phyloP scores from a whole-genome alignment of 192 early-diverging fungal species.

The Umbelopsis sp. region DNA sequence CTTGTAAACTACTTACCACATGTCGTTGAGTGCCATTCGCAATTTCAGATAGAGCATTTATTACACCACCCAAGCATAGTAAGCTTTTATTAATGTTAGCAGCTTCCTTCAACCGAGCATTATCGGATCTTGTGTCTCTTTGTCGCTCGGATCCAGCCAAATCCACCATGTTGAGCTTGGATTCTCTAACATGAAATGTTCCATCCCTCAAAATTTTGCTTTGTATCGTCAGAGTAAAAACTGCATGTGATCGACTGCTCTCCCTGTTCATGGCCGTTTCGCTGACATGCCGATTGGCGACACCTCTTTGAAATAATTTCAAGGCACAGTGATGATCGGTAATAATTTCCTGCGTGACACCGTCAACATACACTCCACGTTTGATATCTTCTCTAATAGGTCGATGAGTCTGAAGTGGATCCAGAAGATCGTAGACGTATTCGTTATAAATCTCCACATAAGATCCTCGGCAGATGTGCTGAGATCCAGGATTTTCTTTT shows the following conservation, averaged over 20 bases:
- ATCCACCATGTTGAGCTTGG: constrained; percentile 74
- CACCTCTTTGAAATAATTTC: constrained; percentile 63
- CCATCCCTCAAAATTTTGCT: constrained; percentile 46
- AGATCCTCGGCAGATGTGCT: constrained; percentile 81
- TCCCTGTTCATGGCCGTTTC: constrained; percentile 84
- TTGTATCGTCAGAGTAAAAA: constrained; percentile 77
- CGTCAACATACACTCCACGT: constrained; percentile 66
- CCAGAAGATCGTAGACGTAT: constrained; percentile 84
- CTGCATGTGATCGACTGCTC: constrained; percentile 80
- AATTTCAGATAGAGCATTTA: constrained; percentile 76
- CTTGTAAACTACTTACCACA: constrained; percentile 32
- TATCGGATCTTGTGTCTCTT: constrained; percentile 63
- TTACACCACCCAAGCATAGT: constrained; percentile 78
- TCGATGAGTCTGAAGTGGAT: constrained; percentile 56
- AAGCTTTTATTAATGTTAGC: constrained; percentile 84
- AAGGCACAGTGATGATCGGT: constrained; percentile 62
- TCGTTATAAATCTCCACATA: constrained; percentile 97
- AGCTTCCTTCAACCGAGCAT: constrained; percentile 73
- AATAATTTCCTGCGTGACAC: constrained; percentile 65
- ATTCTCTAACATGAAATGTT: constrained; percentile 61
- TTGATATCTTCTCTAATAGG: constrained; percentile 70
- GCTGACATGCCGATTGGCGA: constrained; percentile 69
- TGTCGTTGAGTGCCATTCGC: constrained; percentile 59
- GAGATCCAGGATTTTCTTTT: constrained; percentile 50
- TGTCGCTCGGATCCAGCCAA: constrained; percentile 78